Conservation (phyloP, 768 basidiomycete species). For the Crucibulum laeve region DNA sequence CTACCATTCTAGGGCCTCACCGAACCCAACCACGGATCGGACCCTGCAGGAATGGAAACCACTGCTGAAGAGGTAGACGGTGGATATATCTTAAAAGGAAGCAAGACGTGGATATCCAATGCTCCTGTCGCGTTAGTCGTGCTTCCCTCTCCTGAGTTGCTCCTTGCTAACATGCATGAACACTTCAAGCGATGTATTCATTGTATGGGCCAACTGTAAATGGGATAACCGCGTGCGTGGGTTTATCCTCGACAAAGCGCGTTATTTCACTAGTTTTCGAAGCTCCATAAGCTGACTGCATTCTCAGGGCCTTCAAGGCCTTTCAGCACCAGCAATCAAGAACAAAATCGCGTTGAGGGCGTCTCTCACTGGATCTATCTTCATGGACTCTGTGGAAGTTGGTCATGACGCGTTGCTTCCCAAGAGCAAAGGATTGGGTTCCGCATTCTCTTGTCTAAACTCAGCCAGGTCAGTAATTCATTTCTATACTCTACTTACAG, state of each 20-base stretch:
- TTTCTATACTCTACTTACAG: neutral
- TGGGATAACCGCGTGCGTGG: constrained; percentile 92
- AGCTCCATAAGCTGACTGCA: neutral
- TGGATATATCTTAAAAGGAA: constrained; percentile 82
- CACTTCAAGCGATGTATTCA: constrained; percentile 69
- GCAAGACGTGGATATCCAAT: constrained; percentile 98
- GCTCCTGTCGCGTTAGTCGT: constrained; percentile 77
- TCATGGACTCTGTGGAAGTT: constrained; percentile 89
- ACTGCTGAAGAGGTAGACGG: constrained; percentile 81
- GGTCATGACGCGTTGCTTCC: constrained; percentile 73
- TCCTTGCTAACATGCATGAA: constrained; percentile 6
- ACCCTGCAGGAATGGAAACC: constrained; percentile 97
- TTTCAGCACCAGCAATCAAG: constrained; percentile 83
- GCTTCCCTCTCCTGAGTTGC: constrained; percentile 1
- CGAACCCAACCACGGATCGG: constrained; percentile 96
- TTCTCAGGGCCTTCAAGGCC: constrained; percentile 69
- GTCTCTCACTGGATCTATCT: constrained; percentile 81
- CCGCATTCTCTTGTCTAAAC: constrained; percentile 91
- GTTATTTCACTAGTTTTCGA: constrained; percentile 2
- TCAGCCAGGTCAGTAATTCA: constrained; percentile 56
- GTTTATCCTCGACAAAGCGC: constrained; percentile 86
- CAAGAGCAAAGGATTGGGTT: constrained; percentile 69
- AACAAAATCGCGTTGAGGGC: constrained; percentile 91
- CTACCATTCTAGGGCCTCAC: constrained; percentile 68
- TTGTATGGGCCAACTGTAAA: constrained; percentile 93